These are phyloP conservation scores for Plasmodium ovale DNA, from an alignment of 169 alveolate species.

Conservation along the genomic window DNA sequence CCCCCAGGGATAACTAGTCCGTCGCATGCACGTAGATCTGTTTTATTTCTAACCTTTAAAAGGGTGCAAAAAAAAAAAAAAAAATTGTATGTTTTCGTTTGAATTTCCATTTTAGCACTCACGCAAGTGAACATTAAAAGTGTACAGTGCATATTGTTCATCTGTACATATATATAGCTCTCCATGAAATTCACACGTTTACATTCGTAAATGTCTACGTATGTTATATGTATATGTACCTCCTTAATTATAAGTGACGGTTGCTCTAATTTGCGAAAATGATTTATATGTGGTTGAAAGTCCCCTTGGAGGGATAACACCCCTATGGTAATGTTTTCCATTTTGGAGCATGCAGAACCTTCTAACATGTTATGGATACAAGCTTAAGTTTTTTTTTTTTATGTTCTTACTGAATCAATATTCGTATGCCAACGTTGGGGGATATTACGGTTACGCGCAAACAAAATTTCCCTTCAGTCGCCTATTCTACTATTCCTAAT, in stretches of 20 bases:
- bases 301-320: constrained; percentile 70
- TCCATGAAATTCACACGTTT: too few relatives aligned
- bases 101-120: too few relatives aligned
- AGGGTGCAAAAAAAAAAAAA: background rate
- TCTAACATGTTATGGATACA: too few relatives aligned
- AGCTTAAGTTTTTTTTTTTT: too few relatives aligned
- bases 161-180: background rate
- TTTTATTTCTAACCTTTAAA: constrained; percentile 37
- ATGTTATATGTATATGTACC: background rate
- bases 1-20: constrained; percentile 76
- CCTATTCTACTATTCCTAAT: too few relatives aligned
- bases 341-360: too few relatives aligned
- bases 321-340: constrained; percentile 52
- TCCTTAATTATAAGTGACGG: constrained; percentile 29
- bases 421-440: too few relatives aligned
- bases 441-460: too few relatives aligned
- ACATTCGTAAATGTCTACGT: background rate
- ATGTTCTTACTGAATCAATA: too few relatives aligned
- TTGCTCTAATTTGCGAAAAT: constrained; percentile 36
- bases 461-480: too few relatives aligned
- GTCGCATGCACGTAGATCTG: constrained; percentile 31
- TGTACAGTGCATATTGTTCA: background rate
- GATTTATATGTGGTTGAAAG: constrained; percentile 55
- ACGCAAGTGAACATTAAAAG: too few relatives aligned
- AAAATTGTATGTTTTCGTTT: too few relatives aligned